phyloP scores from a whole-genome alignment of 768 basidiomycete genomes.

The Cytidiella melzeri region DNA sequence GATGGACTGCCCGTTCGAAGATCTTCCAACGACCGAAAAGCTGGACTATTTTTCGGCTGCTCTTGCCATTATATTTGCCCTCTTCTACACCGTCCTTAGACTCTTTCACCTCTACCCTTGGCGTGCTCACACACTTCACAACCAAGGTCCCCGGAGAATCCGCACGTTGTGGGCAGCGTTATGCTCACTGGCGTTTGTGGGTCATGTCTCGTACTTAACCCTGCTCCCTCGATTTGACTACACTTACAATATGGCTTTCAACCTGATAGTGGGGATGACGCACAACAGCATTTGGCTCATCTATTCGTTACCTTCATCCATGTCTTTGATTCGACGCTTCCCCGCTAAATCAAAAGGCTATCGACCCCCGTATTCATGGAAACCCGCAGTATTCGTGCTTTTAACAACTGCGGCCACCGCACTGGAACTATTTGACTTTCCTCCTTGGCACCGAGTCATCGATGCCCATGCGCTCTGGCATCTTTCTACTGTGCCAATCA shows the following conservation, averaged over 20 bases:
- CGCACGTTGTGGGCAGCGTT: slow-evolving; percentile 39
- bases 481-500: slow-evolving; percentile 72
- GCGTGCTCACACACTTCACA: slow-evolving; percentile 15
- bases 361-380: slow-evolving; percentile 47
- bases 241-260: slow-evolving; percentile 87
- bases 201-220: slow-evolving; percentile 75
- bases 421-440: slow-evolving; percentile 89
- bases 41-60: slow-evolving; percentile 96
- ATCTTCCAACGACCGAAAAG: slow-evolving; percentile 78
- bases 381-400: slow-evolving; percentile 54
- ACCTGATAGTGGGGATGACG: slow-evolving; percentile 62
- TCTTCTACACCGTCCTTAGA: slow-evolving; percentile 76
- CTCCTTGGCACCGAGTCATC: slow-evolving; percentile 65
- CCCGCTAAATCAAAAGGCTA: slow-evolving; percentile 49
- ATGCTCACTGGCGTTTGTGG: slow-evolving; percentile 51
- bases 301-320: slow-evolving; percentile 53
- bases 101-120: slow-evolving; percentile 65
- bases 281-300: slow-evolving; percentile 82
- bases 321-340: slow-evolving; percentile 48
- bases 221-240: slow-evolving; percentile 83
- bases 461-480: slow-evolving; percentile 97
- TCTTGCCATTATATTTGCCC: slow-evolving; percentile 69
- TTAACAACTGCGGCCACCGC: slow-evolving; percentile 69
- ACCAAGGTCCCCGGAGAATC: slow-evolving; percentile 19
- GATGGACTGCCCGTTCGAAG: slow-evolving; percentile 32